A percentile compares a stretch with the other conserved stretches of the same genome.
phyloP scores from a whole-genome alignment of 202 grass and related monocot species.

The Zoysia matrella region DNA sequence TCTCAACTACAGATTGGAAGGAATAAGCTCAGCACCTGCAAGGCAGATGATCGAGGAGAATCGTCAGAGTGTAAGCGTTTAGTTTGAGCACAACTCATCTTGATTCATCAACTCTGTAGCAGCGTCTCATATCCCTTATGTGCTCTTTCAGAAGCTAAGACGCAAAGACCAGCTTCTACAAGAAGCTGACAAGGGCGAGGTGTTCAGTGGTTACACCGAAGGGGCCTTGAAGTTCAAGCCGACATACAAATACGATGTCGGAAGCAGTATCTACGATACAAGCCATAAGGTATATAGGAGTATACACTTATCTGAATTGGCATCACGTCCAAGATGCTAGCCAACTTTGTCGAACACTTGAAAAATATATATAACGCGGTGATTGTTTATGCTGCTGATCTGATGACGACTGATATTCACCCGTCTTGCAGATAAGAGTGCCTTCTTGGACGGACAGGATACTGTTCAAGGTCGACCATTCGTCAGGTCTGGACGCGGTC shows the following conservation, averaged over 20 bases:
- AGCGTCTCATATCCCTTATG: background rate
- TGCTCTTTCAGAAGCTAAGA: constrained; percentile 53
- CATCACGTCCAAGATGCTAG: background rate
- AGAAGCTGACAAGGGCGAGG: constrained; percentile 67
- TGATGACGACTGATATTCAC: background rate
- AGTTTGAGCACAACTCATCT: background rate
- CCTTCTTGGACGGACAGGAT: constrained; percentile 83
- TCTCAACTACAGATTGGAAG: constrained; percentile 73
- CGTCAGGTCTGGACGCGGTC: constrained; percentile 61
- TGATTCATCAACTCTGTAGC: background rate
- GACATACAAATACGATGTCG: constrained; percentile 73
- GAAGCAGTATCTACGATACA: constrained; percentile 65
- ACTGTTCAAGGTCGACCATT: constrained; percentile 68
- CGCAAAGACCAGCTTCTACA: constrained; percentile 72
- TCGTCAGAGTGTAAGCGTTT: constrained; percentile 51
- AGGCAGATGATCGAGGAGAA: constrained; percentile 62
- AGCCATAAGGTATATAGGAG: constrained; percentile 53
- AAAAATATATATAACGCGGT: background rate
- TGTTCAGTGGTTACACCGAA: constrained; percentile 67
- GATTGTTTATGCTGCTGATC: background rate
- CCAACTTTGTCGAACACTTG: background rate
- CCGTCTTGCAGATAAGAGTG: constrained; percentile 57
- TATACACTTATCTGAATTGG: background rate
- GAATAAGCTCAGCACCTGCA: constrained; percentile 55
- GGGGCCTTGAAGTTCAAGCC: constrained; percentile 71